phyloP scores from a whole-genome alignment of 345 rosid species.

The Eucalyptus albens region DNA sequence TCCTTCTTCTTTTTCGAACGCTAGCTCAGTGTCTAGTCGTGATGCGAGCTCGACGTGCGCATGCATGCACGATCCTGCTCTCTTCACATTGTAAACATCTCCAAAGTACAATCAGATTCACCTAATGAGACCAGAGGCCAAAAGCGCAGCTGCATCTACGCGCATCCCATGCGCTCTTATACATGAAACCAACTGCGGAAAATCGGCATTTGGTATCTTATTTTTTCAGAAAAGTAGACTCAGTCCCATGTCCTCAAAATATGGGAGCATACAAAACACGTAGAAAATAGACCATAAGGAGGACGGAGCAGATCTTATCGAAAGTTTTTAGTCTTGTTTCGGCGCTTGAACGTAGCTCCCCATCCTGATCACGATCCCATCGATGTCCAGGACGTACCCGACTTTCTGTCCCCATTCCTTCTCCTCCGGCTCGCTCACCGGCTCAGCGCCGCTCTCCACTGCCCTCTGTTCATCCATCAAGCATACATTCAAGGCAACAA shows the following conservation, averaged over 20 bases:
- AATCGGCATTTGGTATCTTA: background rate
- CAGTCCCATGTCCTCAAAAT: background rate
- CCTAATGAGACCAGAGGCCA: background rate
- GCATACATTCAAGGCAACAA: background rate
- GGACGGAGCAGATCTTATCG: background rate
- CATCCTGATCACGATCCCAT: conserved; percentile 57
- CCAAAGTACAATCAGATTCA: background rate
- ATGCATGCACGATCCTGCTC: background rate
- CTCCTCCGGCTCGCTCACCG: conserved; percentile 57
- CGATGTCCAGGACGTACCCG: conserved; percentile 70
- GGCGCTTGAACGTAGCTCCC: conserved; percentile 49
- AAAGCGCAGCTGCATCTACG: background rate
- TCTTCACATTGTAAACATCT: background rate
- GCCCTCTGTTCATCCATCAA: conserved; percentile 36
- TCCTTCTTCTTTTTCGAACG: background rate
- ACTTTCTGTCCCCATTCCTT: conserved; percentile 92
- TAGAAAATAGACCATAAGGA: background rate
- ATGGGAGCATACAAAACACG: background rate
- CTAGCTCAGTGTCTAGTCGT: background rate
- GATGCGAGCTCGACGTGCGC: background rate
- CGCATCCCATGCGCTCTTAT: background rate
- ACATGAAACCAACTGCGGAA: background rate
- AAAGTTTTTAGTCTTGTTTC: conserved; percentile 6
- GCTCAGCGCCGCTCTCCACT: conserved; percentile 64
- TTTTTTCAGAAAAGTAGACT: background rate